phyloP scores from a whole-genome alignment of 2,329 filamentous ascomycete species.

The Coleophoma cylindrospora region DNA sequence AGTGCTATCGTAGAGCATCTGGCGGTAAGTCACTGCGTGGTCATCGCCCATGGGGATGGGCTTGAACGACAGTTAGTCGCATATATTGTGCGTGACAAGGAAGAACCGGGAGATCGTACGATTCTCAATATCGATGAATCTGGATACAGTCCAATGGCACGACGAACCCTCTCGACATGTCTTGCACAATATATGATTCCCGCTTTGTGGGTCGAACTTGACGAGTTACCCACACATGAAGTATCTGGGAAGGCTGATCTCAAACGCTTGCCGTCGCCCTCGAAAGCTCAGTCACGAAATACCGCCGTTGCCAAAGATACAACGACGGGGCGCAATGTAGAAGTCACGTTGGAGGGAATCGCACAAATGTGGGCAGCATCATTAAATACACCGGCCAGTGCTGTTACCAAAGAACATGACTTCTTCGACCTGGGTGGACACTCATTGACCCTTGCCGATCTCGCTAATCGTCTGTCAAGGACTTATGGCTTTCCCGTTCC shows the following conservation, averaged over 20 bases:
- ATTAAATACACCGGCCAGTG: conserved; percentile 56
- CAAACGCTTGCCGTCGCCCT: conserved; percentile 64
- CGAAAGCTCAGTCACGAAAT: conserved; percentile 40
- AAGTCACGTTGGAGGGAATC: conserved; percentile 62
- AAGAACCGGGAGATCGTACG: too few species aligned
- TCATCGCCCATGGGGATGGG: too few species aligned
- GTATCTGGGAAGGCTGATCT: conserved; percentile 77
- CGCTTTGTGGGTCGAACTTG: conserved; percentile 68
- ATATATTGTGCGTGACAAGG: too few species aligned
- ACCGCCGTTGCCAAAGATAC: conserved; percentile 23
- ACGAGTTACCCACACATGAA: conserved; percentile 66
- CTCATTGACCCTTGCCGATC: conserved; percentile 70
- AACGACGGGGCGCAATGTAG: conserved; percentile 51
- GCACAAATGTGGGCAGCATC: conserved; percentile 68
- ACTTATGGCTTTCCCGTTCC: conserved; percentile 71
- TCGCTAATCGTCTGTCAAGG: conserved; percentile 65
- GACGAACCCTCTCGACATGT: conserved; percentile 52
- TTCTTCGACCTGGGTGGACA: conserved; percentile 82
- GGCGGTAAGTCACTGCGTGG: too few species aligned
- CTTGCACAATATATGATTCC: conserved; percentile 84
- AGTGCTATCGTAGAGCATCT: too few species aligned
- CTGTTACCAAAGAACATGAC: conserved; percentile 64
- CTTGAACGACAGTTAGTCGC: too few species aligned
- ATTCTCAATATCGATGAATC: too few species aligned
- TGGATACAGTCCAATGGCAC: too few species aligned